These are phyloP conservation scores for Pistacia atlantica DNA, from an alignment of 345 rosid genomes.

Conservation along the genomic window DNA sequence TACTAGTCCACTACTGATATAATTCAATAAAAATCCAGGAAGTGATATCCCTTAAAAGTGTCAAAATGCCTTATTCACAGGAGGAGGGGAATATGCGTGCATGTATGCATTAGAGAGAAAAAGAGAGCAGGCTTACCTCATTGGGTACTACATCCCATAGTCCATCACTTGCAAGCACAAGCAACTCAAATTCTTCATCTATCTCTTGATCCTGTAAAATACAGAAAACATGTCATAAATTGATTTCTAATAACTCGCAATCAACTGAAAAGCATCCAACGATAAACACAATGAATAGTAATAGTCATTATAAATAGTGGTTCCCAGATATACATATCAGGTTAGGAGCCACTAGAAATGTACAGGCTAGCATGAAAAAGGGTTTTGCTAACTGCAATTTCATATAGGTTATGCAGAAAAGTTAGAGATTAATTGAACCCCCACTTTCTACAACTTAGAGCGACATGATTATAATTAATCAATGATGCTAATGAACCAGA, in stretches of 20 bases:
- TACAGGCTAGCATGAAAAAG: neutral
- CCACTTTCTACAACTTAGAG: neutral
- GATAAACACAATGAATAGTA: no score
- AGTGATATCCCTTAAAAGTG: neutral
- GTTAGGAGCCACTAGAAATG: neutral
- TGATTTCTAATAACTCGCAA: neutral
- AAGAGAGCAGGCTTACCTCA: slow-evolving; percentile 49
- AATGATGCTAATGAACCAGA: neutral
- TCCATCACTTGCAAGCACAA: slow-evolving; percentile 98
- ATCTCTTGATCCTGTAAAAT: slow-evolving; percentile 70
- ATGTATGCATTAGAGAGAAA: neutral
- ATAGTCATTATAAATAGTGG: no score
- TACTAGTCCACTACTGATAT: neutral
- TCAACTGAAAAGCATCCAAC: neutral
- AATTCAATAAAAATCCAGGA: neutral
- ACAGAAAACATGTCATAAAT: neutral
- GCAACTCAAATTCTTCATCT: slow-evolving; percentile 73
- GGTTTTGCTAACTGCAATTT: neutral
- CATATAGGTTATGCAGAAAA: neutral
- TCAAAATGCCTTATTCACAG: neutral
- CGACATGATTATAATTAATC: neutral
- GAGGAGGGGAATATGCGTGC: neutral
- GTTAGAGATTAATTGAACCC: neutral
- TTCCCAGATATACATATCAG: neutral
- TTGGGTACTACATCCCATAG: slow-evolving; percentile 96